Evolutionary conservation across 371 early-diverging fungal species (phyloP), one percentile per base, ranked within the genome.

Genomic region (Amoeboaphelidium protococcarum): DNA sequence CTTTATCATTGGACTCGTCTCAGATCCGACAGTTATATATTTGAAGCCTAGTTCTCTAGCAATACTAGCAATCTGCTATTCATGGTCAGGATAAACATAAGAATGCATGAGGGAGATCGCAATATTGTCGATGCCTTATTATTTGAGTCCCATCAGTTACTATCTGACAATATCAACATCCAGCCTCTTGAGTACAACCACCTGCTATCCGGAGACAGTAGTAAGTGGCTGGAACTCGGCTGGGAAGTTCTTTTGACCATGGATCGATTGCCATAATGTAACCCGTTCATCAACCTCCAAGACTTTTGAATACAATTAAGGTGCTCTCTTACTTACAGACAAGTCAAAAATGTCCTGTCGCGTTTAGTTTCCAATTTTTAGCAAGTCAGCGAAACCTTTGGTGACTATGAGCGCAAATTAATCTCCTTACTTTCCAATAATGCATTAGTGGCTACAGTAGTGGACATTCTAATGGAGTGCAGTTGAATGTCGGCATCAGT

Each of bases 361-460:
- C 12, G 87, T 66, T 58, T 95, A 92, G 55, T 86, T 86, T 40
- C 88, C 91, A 48, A 75, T 87, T 46, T 56, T 52, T 22, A 73
- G 62, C 40, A 76, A 50, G 46, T 58, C 59, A 46, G 72, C 71
- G 62, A 89, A 90, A 1, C 95, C 95, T 50, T 75, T 78, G 0
- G 91, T 89, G 44, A 82, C 85, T 20, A 95, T 51, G 43, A 91
- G 62, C 10, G 80, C 87, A 57, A 76, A 72, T 21, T 65, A 68
- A 60, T 86, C 87, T 1, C 95, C 95, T 84, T 81, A 13, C 84
- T 64, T 58, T 86, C 86, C 47, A 86, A 58, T 3, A 86, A 59
- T 3, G 91, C 90, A 52, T 95, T 95, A 12, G 95, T 95, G 0
- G 95, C 95, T 0, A 95, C 92, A 0, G 92, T 95, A 0, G 90